phyloP scores from a whole-genome alignment of 257 asterid species.

The Solanum ossicruentum region DNA sequence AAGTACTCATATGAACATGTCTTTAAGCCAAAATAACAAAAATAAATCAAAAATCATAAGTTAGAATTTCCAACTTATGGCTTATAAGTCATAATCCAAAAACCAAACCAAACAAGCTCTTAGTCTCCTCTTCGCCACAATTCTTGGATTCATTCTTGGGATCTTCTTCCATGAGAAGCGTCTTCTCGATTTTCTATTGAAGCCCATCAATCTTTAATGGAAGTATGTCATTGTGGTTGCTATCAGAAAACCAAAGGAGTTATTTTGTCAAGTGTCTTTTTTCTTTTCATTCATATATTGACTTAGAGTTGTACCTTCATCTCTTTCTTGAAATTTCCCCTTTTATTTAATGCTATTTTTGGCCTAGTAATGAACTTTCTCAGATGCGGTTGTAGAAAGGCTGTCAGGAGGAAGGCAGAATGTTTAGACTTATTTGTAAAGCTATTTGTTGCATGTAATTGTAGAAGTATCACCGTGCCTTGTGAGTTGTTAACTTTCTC shows the following conservation, averaged over 20 bases:
- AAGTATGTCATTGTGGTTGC: neutral
- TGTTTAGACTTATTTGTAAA: neutral
- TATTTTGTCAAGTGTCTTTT: neutral
- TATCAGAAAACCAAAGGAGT: neutral
- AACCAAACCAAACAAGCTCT: neutral
- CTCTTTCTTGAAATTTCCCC: neutral
- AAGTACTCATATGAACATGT: no score
- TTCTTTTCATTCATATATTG: neutral
- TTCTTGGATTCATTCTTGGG: neutral
- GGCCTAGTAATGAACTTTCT: neutral
- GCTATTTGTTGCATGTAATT: neutral
- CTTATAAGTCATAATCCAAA: no score
- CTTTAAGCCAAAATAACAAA: no score
- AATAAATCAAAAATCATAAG: no score
- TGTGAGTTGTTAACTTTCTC: neutral
- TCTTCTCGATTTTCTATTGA: neutral
- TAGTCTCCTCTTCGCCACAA: neutral
- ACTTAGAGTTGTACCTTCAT: neutral
- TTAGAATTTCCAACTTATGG: no score
- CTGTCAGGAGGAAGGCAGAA: neutral
- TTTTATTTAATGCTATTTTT: neutral
- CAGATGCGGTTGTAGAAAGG: neutral
- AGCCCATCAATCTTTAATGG: neutral
- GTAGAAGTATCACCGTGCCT: neutral
- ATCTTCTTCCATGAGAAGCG: neutral